A percentile compares a stretch with the other conserved stretches of the same genome.
phyloP scores from a whole-genome alignment of 441 rosid genomes.

The Arabidopsis hybrid region DNA sequence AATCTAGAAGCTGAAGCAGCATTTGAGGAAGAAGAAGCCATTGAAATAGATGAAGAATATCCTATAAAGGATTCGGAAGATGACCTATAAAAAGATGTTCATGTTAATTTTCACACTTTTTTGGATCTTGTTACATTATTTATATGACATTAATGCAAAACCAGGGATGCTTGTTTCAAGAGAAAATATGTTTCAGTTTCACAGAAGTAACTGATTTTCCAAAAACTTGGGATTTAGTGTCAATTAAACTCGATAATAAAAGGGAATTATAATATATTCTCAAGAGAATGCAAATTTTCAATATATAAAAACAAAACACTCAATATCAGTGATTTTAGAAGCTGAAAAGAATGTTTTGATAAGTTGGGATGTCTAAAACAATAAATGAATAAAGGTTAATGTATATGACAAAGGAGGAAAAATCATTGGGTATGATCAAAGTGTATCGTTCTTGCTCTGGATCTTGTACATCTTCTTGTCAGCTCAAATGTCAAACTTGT shows the following conservation, averaged over 20 bases:
- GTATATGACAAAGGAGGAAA: not conserved
- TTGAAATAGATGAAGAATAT: constrained; percentile 31
- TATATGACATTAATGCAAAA: not conserved
- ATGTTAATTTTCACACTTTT: not conserved
- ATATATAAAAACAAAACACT: not conserved
- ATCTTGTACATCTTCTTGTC: no score
- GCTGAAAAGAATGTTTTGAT: constrained; percentile 8
- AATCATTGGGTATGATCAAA: no score
- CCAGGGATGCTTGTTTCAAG: no score
- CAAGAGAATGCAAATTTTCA: not conserved
- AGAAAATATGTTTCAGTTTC: not conserved
- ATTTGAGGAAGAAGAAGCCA: not conserved
- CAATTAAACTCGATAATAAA: not conserved
- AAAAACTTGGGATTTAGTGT: not conserved
- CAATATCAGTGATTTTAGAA: not conserved
- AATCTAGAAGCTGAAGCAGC: no score
- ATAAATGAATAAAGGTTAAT: not conserved
- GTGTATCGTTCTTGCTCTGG: no score
- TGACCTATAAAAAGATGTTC: not conserved
- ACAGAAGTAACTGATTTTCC: not conserved
- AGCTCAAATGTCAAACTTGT: no score
- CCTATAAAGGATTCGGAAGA: constrained; percentile 19
- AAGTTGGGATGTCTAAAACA: not conserved
- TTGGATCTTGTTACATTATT: not conserved
- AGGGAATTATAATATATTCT: not conserved